Base-by-base conservation (phyloP, 2,329 filamentous ascomycete species). In the Ambrosiella beaveri region DNA sequence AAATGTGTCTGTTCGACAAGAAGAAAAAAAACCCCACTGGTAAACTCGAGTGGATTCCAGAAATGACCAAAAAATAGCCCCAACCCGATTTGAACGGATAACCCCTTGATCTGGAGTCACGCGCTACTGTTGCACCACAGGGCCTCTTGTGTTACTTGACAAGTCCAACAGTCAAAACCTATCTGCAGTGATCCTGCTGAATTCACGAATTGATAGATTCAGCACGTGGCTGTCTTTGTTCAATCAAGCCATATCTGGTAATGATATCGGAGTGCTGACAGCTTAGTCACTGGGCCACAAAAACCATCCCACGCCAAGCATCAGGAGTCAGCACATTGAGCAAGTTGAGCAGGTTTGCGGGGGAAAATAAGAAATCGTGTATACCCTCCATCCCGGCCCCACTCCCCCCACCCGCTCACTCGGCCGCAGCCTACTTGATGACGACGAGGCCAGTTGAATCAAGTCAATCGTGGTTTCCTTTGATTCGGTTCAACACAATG, bases 81-180 rank as follows among this genome's bases (percentile, higher is more conserved):
- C 59, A 60, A 60, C 59, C 59, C 59, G 55, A 60, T 57, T 60
- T 60, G 51, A 60, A 60, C 59, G 59, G 59, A 60, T 60, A 60
- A 60, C 59, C 51, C 56, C 57, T 60, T 60, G 55, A 60, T 60
- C 59, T 57, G 59, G 59, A 60, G 59, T 60, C 59, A 60, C 59
- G 59, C 55, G 59, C 59, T 57, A 60, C 59, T 55, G 59, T 60
- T 60, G 40, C 19, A 40, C 51, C 57, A 57, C 57, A 56, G 51
- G 59, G 59, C 54, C 51, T 57, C 8, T 2, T 40, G 38, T 38
- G 17, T 17, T 50, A 11, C 11, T 12, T 52, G 50, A 27, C 36
- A 19, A 41, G 8, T 27, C 27, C 3, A 27, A 4, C 3, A 27
- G 27, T 27, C 3, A 27, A 5, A 27, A 27, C 5, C 27, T 27